These are phyloP conservation scores for Solidago caesia DNA, from an alignment of 129 eudicot species.

Conservation along the genomic window DNA sequence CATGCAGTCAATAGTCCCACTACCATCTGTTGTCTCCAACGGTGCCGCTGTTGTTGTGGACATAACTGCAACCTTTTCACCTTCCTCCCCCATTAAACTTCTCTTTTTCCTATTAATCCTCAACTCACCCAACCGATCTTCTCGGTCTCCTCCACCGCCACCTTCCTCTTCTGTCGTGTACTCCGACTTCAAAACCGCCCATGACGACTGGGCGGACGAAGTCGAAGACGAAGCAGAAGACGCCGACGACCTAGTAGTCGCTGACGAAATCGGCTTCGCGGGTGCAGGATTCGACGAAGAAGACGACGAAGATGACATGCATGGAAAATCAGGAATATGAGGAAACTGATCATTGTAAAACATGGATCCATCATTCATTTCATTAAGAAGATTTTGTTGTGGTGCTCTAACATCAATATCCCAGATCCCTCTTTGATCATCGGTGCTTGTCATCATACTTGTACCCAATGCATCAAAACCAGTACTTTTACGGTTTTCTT, in stretches of 20 bases:
- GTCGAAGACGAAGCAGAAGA: conserved; percentile 55
- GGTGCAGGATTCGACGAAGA: conserved; percentile 60
- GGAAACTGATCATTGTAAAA: conserved; percentile 72
- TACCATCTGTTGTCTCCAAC: conserved; percentile 39
- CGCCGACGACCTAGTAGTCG: conserved; percentile 49
- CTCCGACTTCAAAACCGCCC: conserved; percentile 51
- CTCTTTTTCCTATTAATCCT: not conserved
- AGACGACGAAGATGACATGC: conserved; percentile 87
- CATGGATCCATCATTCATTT: conserved; percentile 54
- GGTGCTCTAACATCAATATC: conserved; percentile 40
- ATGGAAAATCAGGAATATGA: conserved; percentile 69
- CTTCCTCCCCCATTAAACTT: not conserved
- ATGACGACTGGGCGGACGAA: conserved; percentile 61
- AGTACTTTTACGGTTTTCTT: conserved; percentile 11
- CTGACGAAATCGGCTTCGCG: conserved; percentile 32
- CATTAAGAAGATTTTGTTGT: conserved; percentile 39
- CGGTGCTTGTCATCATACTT: conserved; percentile 27
- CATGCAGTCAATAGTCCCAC: conserved; percentile 59
- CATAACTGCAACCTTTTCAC: not conserved
- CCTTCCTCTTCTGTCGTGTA: conserved; percentile 31
- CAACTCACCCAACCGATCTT: not conserved
- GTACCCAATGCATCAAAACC: conserved; percentile 39
- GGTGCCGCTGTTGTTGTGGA: conserved; percentile 6
- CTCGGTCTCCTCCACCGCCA: not conserved
- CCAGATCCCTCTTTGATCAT: conserved; percentile 49